Conservation (phyloP, 106 monocot species). For the Apostasia shenzhenica region DNA sequence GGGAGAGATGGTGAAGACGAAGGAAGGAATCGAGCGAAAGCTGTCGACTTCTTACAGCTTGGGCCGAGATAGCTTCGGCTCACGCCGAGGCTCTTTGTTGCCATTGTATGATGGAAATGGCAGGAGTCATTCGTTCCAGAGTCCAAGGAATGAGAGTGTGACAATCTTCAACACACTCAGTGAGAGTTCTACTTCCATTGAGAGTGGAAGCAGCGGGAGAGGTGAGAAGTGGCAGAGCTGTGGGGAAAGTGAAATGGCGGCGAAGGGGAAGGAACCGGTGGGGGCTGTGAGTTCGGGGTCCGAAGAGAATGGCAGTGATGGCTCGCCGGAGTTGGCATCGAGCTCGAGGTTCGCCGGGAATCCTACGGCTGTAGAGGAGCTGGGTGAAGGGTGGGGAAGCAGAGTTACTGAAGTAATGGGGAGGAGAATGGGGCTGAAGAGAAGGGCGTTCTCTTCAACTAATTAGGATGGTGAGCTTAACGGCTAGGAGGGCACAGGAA, state of each 20-base stretch:
- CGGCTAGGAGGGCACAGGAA: neutral
- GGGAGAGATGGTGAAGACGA: constrained; percentile 47
- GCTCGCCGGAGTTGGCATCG: neutral
- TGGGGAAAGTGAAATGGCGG: constrained; percentile 6
- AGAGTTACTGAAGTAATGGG: neutral
- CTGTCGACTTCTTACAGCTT: constrained; percentile 67
- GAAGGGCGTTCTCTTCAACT: constrained; percentile 44
- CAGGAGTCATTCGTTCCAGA: constrained; percentile 65
- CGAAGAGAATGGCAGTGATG: constrained; percentile 4
- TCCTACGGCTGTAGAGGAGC: constrained; percentile 6
- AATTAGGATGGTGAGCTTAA: constrained; percentile 22
- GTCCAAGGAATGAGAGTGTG: constrained; percentile 40
- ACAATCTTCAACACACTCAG: constrained; percentile 57
- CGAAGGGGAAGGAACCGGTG: constrained; percentile 14
- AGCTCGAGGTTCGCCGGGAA: neutral
- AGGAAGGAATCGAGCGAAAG: constrained; percentile 65
- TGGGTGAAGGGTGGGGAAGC: constrained; percentile 1
- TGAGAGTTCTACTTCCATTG: constrained; percentile 28
- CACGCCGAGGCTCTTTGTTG: constrained; percentile 22
- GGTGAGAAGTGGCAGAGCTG: neutral
- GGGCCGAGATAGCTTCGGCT: constrained; percentile 35
- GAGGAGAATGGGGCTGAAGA: constrained; percentile 35
- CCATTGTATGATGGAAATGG: constrained; percentile 44
- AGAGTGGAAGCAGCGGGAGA: constrained; percentile 14
- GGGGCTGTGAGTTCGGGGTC: constrained; percentile 10